Evolutionary conservation across 805 yeast genomes (phyloP).

Genomic region (Ogataea trehalophila): DNA sequence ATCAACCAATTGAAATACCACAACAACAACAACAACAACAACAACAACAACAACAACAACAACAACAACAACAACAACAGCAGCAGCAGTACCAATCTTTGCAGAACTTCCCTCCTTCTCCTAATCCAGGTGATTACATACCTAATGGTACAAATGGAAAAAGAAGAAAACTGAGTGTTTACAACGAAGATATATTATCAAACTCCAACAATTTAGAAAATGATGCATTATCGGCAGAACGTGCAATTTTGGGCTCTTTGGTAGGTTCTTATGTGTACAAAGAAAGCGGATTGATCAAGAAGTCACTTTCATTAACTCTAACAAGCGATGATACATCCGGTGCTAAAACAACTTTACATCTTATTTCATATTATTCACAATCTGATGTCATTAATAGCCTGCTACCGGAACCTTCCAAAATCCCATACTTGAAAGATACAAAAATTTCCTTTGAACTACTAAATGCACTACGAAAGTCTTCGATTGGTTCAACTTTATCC

Average conservation of each 20-base stretch:
- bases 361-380: slow-evolving; percentile 74
- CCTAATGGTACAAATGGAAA: not conserved
- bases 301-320: slow-evolving; percentile 68
- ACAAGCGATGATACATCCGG: slow-evolving; percentile 19
- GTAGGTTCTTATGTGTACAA: slow-evolving; percentile 61
- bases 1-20: too few relatives aligned
- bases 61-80: too few relatives aligned
- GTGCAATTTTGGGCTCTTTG: slow-evolving; percentile 51
- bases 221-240: slow-evolving; percentile 3
- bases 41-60: too few relatives aligned
- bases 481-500: slow-evolving; percentile 43
- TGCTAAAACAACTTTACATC: slow-evolving; percentile 50
- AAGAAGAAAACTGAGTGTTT: slow-evolving; percentile 1
- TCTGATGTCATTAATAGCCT: slow-evolving; percentile 62
- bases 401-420: slow-evolving; percentile 53
- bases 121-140: too few relatives aligned
- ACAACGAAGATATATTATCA: not conserved
- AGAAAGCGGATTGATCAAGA: slow-evolving; percentile 73
- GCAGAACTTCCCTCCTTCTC: too few relatives aligned
- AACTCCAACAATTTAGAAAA: not conserved
- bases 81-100: too few relatives aligned
- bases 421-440: slow-evolving; percentile 44
- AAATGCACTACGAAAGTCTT: slow-evolving; percentile 52
- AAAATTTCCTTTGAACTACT: slow-evolving; percentile 44
- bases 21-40: too few relatives aligned